A percentile compares a stretch with the other conserved stretches of the same genome.
These are phyloP conservation scores for Aspergillus hiratsukae DNA, from an alignment of 2,329 filamentous ascomycete genomes.

Conservation along the genomic window DNA sequence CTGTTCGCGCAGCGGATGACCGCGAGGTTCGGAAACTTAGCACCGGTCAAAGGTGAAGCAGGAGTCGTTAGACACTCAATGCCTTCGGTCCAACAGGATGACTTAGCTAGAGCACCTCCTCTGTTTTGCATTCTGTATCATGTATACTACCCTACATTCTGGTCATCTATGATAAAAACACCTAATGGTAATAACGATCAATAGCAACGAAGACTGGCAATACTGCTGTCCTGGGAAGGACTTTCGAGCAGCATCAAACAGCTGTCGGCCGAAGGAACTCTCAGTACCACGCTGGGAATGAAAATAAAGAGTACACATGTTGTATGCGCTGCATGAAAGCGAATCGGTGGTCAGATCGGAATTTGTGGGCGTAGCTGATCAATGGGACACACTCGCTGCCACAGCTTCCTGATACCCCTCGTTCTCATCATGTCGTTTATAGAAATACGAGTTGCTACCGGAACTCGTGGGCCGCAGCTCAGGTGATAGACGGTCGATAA, in stretches of 20 bases:
- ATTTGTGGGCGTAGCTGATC: neutral
- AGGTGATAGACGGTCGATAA: slow-evolving; percentile 67
- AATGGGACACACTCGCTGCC: neutral
- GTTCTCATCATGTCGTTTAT: slow-evolving; percentile 88
- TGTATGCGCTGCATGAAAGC: neutral
- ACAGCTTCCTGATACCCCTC: slow-evolving; percentile 63
- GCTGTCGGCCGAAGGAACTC: neutral
- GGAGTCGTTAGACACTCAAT: neutral
- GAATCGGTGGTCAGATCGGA: neutral
- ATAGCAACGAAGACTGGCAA: neutral
- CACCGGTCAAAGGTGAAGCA: neutral
- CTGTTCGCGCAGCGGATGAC: slow-evolving; percentile 5
- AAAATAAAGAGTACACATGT: neutral
- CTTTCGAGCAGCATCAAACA: neutral
- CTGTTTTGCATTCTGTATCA: neutral
- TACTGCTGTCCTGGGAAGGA: neutral
- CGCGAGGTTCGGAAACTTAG: neutral
- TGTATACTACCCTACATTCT: neutral
- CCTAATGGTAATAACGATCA: neutral
- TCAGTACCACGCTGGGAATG: neutral
- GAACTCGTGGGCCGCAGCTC: slow-evolving; percentile 66
- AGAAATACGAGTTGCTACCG: slow-evolving; percentile 50
- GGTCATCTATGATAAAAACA: slow-evolving; percentile 11
- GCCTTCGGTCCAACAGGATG: neutral
- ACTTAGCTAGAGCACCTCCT: neutral